Base-by-base conservation (phyloP, 192 early-diverging fungal genomes). In the Lobosporangium transversale region DNA sequence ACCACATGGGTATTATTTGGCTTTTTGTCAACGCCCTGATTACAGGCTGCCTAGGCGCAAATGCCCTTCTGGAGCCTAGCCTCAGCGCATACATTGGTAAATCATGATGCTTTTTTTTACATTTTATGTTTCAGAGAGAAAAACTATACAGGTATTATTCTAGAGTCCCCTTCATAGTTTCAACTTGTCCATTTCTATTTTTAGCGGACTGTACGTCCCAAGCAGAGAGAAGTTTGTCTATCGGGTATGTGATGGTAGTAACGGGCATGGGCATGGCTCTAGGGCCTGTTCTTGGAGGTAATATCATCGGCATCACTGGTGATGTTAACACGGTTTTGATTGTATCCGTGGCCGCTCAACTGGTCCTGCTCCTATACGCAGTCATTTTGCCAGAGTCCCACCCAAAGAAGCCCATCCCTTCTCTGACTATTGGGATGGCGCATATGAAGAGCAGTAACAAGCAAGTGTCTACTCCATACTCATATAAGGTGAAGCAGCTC, bases 61-160 rank as follows among this genome's bases (percentile, higher is more conserved):
- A 63, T 12, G 12, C 52, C 24, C 63, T 75, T n/a, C 58, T 75
- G 9, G 50, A 60, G 26, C 71, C 71, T 5, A 42, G 27, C 17
- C 4, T 75, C 21, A 75, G 47, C 23, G 62, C 71, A 1, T 75
- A 75, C 58, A 24, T 75, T 18, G 71, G 71, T 75, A 75, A 50
- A 40, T 40, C 37, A 7, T 40, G 37, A 40, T 10, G 15, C 24
- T 3, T 21, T 8, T 47, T 24, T n/a, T 53, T 53, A 3, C n/a
- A n/a, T n/a, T n/a, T n/a, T n/a, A n/a, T n/a, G n/a, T n/a, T n/a
- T n/a, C n/a, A n/a, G n/a, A n/a, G n/a, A n/a, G n/a, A n/a, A n/a
- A n/a, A n/a, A n/a, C n/a, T n/a, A n/a, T n/a, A n/a, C n/a, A n/a
- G n/a, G n/a, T n/a, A n/a, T 1, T 42, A 1, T 15, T 53, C 45